Conservation (phyloP, 805 yeast genomes). For the Cyberlindnera mississippiensis region DNA sequence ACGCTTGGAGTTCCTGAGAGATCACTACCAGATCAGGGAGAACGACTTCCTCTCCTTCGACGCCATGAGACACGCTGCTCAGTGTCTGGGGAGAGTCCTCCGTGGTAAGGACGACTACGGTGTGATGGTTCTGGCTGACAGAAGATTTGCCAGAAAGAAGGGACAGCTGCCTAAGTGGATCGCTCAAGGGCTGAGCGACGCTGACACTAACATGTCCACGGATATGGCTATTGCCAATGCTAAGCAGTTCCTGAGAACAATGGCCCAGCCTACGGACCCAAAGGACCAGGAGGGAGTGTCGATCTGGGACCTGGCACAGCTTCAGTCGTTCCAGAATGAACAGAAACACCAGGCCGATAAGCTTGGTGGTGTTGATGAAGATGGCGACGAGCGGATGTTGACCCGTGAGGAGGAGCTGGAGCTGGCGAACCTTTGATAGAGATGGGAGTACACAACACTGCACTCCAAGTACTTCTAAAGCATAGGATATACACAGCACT, state of each 20-base stretch:
- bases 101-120: slow-evolving; percentile 99
- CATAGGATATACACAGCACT: too few species aligned
- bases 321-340: slow-evolving; percentile 53
- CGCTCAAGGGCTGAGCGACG: slow-evolving; percentile 85
- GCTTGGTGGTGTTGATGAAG: slow-evolving; percentile 19
- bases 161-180: slow-evolving; percentile 96
- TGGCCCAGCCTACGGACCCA: slow-evolving; percentile 91
- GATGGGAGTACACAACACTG: too few species aligned
- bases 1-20: slow-evolving; percentile 86
- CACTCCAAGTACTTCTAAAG: too few species aligned
- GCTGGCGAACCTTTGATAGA: slow-evolving; percentile 19
- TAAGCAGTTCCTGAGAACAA: slow-evolving; percentile 81
- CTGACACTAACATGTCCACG: slow-evolving; percentile 87
- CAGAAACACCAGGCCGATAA: slow-evolving; percentile 31
- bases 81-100: slow-evolving; percentile 93
- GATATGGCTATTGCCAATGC: slow-evolving; percentile 98
- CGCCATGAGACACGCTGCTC: slow-evolving; percentile 99
- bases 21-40: slow-evolving; percentile 87
- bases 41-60: slow-evolving; percentile 95
- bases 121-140: slow-evolving; percentile 95
- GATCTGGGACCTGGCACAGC: slow-evolving; percentile 81
- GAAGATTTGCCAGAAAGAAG: slow-evolving; percentile 83
- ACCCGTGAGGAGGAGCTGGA: slow-evolving; percentile 27
- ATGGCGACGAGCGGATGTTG: slow-evolving; percentile 28
- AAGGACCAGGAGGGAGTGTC: slow-evolving; percentile 92